Conservation (phyloP, 495 filamentous ascomycete genomes). For the Massariosphaeria phaeospora region DNA sequence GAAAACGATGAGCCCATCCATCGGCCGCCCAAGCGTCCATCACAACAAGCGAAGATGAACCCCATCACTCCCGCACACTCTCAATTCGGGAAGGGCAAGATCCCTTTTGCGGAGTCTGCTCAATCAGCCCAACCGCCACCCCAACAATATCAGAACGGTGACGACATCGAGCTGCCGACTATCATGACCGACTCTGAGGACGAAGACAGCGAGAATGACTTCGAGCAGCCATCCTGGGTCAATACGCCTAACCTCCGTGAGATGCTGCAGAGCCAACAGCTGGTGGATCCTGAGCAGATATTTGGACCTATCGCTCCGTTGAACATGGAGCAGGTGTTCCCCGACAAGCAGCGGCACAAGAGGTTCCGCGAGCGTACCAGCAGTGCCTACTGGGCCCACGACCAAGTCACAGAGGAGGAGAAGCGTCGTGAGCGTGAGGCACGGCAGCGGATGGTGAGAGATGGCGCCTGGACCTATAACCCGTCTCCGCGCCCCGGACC, state of each 20-base stretch:
- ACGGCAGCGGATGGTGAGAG: slow-evolving; percentile 69
- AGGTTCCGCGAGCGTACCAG: slow-evolving; percentile 83
- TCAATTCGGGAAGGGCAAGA: slow-evolving; percentile 71
- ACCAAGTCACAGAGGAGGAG: slow-evolving; percentile 85
- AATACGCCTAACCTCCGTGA: slow-evolving; percentile 71
- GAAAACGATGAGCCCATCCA: slow-evolving; percentile 49
- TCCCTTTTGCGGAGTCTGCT: slow-evolving; percentile 69
- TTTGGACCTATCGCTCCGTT: slow-evolving; percentile 84
- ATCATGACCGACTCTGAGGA: slow-evolving; percentile 85
- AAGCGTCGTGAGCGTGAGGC: slow-evolving; percentile 74
- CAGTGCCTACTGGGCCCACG: slow-evolving; percentile 89
- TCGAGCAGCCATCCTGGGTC: slow-evolving; percentile 72
- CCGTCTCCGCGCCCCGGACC: slow-evolving; percentile 55
- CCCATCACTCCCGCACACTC: slow-evolving; percentile 44
- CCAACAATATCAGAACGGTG: slow-evolving; percentile 65
- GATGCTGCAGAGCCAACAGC: slow-evolving; percentile 69
- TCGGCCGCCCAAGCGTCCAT: slow-evolving; percentile 52
- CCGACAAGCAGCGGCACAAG: slow-evolving; percentile 71
- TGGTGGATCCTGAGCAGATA: slow-evolving; percentile 75
- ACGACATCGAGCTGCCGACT: slow-evolving; percentile 79
- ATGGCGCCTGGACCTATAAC: slow-evolving; percentile 77
- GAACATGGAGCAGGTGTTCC: slow-evolving; percentile 93
- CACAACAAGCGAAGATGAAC: slow-evolving; percentile 48
- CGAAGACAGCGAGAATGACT: slow-evolving; percentile 60
- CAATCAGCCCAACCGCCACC: slow-evolving; percentile 50